Percentiles rank a stretch among this genome's conserved stretches.
Conservation (phyloP, 352 stramenopile species). For the Elongisporangium prolatum region DNA sequence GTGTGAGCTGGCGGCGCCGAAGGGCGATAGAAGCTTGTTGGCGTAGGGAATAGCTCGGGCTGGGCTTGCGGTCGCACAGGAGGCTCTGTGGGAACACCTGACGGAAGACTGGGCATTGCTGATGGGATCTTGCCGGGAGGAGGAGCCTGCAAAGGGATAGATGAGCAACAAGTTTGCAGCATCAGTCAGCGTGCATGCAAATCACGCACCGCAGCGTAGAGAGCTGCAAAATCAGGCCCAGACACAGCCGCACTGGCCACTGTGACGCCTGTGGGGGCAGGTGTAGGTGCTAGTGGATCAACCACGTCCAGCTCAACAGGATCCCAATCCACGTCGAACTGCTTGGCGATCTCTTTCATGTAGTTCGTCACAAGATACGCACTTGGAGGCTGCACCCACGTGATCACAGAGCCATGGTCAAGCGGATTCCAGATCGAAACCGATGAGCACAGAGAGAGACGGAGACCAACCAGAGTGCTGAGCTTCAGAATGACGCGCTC, state of each 20-base stretch:
- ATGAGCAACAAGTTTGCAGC: too few species aligned
- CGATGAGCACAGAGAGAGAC: background rate
- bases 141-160: conserved; percentile 40
- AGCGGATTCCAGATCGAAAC: background rate
- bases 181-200: too few species aligned
- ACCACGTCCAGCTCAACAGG: conserved; percentile 70
- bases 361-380: conserved; percentile 94
- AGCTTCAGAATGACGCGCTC: conserved; percentile 92
- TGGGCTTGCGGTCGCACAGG: background rate
- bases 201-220: conserved; percentile 56
- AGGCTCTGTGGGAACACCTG: conserved; percentile 13
- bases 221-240: conserved; percentile 71
- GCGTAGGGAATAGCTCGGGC: background rate
- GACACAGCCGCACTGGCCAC: conserved; percentile 78
- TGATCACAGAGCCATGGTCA: background rate
- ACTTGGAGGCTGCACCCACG: conserved; percentile 69
- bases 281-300: conserved; percentile 84
- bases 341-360: conserved; percentile 94
- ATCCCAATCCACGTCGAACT: conserved; percentile 94
- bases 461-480: conserved; percentile 62
- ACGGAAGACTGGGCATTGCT: conserved; percentile 36
- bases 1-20: background rate
- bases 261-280: conserved; percentile 83
- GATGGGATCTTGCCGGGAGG: conserved; percentile 36
- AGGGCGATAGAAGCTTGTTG: conserved; percentile 12